Conservation (phyloP, 495 filamentous ascomycete species). For the Penicillium roqueforti region DNA sequence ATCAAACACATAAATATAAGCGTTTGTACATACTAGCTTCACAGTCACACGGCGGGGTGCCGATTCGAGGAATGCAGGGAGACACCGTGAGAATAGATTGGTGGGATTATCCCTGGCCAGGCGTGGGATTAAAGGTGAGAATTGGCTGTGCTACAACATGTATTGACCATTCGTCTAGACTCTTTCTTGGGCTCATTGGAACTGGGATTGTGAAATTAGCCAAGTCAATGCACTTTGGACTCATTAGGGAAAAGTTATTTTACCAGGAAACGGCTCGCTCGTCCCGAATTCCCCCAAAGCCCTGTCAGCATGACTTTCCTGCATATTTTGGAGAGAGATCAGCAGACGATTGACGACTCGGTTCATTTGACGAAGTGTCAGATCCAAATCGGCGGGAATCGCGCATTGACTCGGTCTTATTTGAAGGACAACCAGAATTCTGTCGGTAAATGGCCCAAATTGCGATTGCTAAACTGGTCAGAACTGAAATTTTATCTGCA, state of each 20-base stretch:
- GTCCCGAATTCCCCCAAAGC: background rate
- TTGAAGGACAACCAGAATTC: background rate
- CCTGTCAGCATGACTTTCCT: background rate
- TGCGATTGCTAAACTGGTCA: background rate
- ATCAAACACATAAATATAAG: background rate
- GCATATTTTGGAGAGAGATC: constrained; percentile 13
- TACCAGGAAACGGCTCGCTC: background rate
- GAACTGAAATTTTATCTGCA: background rate
- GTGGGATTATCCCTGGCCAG: constrained; percentile 17
- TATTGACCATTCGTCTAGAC: background rate
- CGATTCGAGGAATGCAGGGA: constrained; percentile 4
- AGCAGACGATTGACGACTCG: constrained; percentile 11
- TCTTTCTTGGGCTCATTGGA: background rate
- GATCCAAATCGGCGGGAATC: background rate
- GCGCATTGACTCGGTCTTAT: constrained; percentile 3
- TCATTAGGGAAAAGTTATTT: background rate
- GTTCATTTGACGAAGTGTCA: constrained; percentile 13
- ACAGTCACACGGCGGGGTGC: background rate
- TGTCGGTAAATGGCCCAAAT: background rate
- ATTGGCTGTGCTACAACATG: background rate
- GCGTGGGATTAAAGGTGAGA: constrained; percentile 9
- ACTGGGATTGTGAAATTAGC: background rate
- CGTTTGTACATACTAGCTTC: background rate
- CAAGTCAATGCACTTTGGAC: background rate
- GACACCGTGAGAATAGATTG: constrained; percentile 14